Evolutionary conservation across 1,139 yeast species (phyloP).

Genomic region (Taphrina flavorubra): DNA sequence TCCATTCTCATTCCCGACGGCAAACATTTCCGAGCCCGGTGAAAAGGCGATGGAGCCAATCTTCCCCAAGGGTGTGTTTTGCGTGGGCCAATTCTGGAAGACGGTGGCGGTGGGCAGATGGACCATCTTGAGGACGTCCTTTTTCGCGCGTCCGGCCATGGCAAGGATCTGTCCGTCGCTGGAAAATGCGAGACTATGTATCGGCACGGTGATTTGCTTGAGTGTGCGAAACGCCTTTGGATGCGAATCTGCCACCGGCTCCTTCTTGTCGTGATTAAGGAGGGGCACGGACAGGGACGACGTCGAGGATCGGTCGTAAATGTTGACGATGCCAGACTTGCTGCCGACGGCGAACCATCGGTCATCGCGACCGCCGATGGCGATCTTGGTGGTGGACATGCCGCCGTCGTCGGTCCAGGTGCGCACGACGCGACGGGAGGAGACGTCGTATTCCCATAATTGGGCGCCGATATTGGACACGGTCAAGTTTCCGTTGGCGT

Average conservation of each 20-base stretch:
- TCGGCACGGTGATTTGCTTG: constrained; percentile 81
- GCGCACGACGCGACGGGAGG: constrained; percentile 58
- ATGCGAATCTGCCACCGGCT: constrained; percentile 33
- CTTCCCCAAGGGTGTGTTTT: constrained; percentile 92
- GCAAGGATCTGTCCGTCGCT: constrained; percentile 89
- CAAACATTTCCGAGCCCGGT: constrained; percentile 80
- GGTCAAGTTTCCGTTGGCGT: constrained; percentile 60
- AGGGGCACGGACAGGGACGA: constrained; percentile 44
- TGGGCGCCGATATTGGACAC: constrained; percentile 83
- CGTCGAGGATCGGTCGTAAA: constrained; percentile 66
- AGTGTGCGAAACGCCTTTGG: constrained; percentile 56
- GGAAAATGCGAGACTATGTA: constrained; percentile 71
- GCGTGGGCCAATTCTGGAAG: constrained; percentile 95
- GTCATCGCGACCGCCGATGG: constrained; percentile 76
- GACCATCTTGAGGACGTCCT: constrained; percentile 83
- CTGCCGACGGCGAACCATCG: constrained; percentile 90
- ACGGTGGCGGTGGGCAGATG: constrained; percentile 89
- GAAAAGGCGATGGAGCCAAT: constrained; percentile 85
- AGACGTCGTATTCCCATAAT: constrained; percentile 82
- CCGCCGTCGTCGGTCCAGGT: constrained; percentile 92
- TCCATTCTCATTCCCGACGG: constrained; percentile 90
- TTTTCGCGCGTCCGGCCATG: constrained; percentile 81
- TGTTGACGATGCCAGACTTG: constrained; percentile 84
- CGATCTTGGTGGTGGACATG: constrained; percentile 77
- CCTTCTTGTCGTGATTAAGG: too few species aligned